Conservation (phyloP, 306 rosid genomes). For the Prunus campanulata region DNA sequence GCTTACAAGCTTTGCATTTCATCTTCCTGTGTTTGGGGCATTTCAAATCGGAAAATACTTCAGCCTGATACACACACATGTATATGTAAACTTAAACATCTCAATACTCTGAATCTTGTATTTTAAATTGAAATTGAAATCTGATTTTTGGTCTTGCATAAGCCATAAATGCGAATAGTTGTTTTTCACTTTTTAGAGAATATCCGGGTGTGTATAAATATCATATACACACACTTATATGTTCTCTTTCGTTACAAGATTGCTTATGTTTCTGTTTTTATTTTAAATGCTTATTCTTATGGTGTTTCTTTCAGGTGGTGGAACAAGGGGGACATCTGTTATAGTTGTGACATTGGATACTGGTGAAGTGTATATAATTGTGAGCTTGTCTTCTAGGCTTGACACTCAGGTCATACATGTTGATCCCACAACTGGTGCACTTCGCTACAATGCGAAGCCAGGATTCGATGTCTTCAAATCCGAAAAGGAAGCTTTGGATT, state of each 20-base stretch:
- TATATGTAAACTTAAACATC: neutral
- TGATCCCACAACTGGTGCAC: slow-evolving; percentile 94
- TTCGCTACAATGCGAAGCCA: slow-evolving; percentile 47
- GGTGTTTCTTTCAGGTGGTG: slow-evolving; percentile 15
- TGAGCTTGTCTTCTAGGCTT: slow-evolving; percentile 50
- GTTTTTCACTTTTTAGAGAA: neutral
- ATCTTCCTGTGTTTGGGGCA: neutral
- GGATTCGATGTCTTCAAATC: slow-evolving; percentile 75
- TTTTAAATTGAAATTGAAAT: neutral
- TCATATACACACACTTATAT: neutral
- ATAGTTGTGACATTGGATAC: slow-evolving; percentile 70
- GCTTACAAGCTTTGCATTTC: neutral
- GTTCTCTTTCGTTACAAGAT: neutral
- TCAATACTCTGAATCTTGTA: neutral
- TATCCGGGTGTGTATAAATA: no score
- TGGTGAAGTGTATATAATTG: slow-evolving; percentile 71
- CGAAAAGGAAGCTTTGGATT: slow-evolving; percentile 64
- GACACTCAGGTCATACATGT: slow-evolving; percentile 78
- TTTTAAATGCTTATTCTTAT: neutral
- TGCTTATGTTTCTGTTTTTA: neutral
- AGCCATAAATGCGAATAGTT: neutral
- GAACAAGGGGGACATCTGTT: slow-evolving; percentile 63
- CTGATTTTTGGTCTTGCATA: neutral
- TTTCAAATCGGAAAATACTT: neutral
- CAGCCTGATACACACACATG: neutral